A percentile compares a stretch with the other conserved stretches of the same genome.
phyloP scores from a whole-genome alignment of 2,329 filamentous ascomycete genomes.

The Aspergillus pseudoterreus region DNA sequence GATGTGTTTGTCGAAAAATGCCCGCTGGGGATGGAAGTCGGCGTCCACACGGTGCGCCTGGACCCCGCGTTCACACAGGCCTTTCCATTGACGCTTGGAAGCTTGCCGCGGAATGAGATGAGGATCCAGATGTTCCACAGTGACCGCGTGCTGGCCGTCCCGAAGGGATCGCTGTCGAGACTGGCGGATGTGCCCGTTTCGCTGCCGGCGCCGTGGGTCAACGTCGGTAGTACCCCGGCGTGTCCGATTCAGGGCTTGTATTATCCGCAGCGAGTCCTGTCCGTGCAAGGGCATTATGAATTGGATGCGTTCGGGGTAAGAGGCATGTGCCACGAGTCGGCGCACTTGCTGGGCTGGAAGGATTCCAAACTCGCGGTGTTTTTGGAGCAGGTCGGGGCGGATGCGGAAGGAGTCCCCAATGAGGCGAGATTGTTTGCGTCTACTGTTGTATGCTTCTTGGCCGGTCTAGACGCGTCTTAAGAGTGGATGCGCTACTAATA shows the following conservation, averaged over 20 bases:
- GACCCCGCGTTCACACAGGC: slow-evolving; percentile 16
- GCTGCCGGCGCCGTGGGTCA: slow-evolving; percentile 27
- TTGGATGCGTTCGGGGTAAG: slow-evolving; percentile 25
- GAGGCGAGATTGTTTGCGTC: not conserved
- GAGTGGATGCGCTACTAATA: too few relatives aligned
- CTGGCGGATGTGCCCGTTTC: not conserved
- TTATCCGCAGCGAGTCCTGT: slow-evolving; percentile 24
- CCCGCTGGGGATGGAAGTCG: slow-evolving; percentile 25
- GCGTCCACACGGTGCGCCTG: slow-evolving; percentile 25
- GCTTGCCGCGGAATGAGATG: slow-evolving; percentile 8
- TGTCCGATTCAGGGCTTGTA: slow-evolving; percentile 31
- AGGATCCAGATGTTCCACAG: slow-evolving; percentile 30
- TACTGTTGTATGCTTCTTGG: too few relatives aligned
- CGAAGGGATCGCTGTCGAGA: not conserved
- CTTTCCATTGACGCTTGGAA: slow-evolving; percentile 10
- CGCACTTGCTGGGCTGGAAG: slow-evolving; percentile 18
- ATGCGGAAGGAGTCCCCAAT: slow-evolving; percentile 2
- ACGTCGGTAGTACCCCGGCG: slow-evolving; percentile 22
- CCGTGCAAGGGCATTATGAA: slow-evolving; percentile 33
- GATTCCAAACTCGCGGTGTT: not conserved
- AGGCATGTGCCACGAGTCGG: slow-evolving; percentile 24
- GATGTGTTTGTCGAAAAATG: slow-evolving; percentile 20
- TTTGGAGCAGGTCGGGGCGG: not conserved
- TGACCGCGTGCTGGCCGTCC: slow-evolving; percentile 22
- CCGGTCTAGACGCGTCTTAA: too few relatives aligned